Base-by-base conservation (phyloP, 2,329 filamentous ascomycete species). In the Scedosporium minutisporum region DNA sequence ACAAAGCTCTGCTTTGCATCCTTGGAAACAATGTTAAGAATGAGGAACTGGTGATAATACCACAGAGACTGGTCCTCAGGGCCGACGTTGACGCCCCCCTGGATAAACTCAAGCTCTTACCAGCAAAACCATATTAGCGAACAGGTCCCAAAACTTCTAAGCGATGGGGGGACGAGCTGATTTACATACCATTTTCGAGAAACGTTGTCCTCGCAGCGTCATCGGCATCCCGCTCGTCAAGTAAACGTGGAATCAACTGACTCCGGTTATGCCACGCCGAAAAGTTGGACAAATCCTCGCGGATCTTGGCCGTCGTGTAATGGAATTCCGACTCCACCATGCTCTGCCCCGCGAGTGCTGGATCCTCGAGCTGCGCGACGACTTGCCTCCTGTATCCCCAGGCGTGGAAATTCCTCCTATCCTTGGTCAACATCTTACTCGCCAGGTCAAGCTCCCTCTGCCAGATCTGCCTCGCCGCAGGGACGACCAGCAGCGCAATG, bases 261-360 rank as follows among this genome's bases (percentile, higher is more conserved):
- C 89, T 91, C 60, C 95, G 86, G 70, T 89, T 89, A 72, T 99
- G 95, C 93, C 95, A 97, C 1, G 95, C 95, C 3, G 92, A 97
- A 73, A 97, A 99, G 73, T 99, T 99, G 48, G 90, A 96, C 58
- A 99, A 79, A 68, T 96, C 90, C n/a, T 76, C 78, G 48, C 82
- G 78, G 91, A 93, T 97, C 70, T 85, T 89, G 53, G 25, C 16
- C 14, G 88, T 93, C 1, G 95, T 97, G 74, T 97, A 97, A 42
- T 84, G 86, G 67, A 96, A 95, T 73, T 99, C 95, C 16, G 81
- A 71, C 74, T 96, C 88, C 1, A 85, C 85, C 80, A 96, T 85
- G 72, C 84, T 90, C 59, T 74, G 73, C 1, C 81, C 83, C 5
- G 75, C 71, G 5, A 87, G 73, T 14, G 69, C 73, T 1, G 75